Percentiles rank a stretch among this genome's conserved stretches.
phyloP scores from a whole-genome alignment of 78 protist genomes.

The Diacronema lutheri region DNA sequence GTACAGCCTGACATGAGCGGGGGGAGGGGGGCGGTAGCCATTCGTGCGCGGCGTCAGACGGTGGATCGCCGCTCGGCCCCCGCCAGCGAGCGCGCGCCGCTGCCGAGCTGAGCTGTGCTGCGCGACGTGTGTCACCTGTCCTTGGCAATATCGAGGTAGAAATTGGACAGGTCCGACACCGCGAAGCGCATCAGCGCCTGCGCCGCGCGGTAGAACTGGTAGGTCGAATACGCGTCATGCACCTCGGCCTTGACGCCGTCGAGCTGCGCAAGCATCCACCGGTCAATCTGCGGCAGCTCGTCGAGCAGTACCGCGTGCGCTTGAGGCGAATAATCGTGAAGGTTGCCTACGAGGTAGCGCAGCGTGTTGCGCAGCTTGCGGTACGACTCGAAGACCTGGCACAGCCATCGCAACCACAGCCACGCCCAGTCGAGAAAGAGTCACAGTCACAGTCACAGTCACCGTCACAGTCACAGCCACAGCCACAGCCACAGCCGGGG shows the following conservation, averaged over 20 bases:
- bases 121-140: conserved; percentile 33
- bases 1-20: conserved; percentile 49
- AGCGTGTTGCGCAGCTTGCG: conserved; percentile 41
- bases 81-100: no score
- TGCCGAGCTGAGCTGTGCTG: no score
- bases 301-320: neutral
- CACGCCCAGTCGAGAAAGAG: no score
- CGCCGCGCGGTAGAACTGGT: neutral
- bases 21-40: neutral
- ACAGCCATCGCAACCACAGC: no score
- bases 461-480: no score
- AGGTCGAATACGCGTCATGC: neutral
- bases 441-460: no score
- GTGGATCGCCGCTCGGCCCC: no score
- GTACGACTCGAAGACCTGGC: conserved; percentile 26
- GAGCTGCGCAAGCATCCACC: neutral
- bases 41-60: no score
- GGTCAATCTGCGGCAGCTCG: conserved; percentile 18
- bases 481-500: no score
- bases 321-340: conserved; percentile 20
- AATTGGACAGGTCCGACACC: conserved; percentile 68
- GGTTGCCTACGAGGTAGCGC: conserved; percentile 28
- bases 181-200: neutral
- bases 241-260: neutral
- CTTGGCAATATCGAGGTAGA: conserved; percentile 76